phyloP scores from a whole-genome alignment of 2,329 filamentous ascomycete genomes.

The Phyllosticta citribraziliensis region DNA sequence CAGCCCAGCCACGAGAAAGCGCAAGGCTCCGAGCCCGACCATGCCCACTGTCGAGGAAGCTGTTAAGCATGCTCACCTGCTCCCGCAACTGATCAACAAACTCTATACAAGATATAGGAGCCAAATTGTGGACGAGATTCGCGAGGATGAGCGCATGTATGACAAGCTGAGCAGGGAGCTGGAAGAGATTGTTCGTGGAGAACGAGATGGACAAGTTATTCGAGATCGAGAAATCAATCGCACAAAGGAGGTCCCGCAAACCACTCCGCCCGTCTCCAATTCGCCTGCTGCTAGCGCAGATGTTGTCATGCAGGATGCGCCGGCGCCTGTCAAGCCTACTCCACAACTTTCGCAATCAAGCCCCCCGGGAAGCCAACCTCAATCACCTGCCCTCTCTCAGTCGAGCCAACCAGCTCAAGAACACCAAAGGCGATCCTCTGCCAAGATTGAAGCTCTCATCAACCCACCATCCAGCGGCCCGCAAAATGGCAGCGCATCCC shows the following conservation, averaged over 20 bases:
- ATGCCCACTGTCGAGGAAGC: conserved; percentile 58
- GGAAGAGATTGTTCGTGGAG: conserved; percentile 53
- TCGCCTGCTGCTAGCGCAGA: not conserved
- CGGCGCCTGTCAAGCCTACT: conserved; percentile 1
- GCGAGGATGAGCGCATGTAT: conserved; percentile 62
- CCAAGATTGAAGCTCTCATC: conserved; percentile 9
- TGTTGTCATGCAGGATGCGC: conserved; percentile 1
- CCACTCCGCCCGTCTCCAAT: conserved; percentile 16
- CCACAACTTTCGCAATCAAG: not conserved
- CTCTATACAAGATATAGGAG: conserved; percentile 68
- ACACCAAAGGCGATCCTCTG: not conserved
- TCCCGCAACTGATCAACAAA: conserved; percentile 61
- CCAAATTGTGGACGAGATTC: conserved; percentile 58
- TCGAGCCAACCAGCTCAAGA: not conserved
- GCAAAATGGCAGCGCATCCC: conserved; percentile 3
- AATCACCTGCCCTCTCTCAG: not conserved
- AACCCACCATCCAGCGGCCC: conserved; percentile 5
- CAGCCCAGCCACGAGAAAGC: conserved; percentile 50
- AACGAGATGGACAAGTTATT: conserved; percentile 37
- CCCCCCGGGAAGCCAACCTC: conserved; percentile 3
- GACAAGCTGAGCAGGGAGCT: conserved; percentile 58
- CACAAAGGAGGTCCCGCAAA: conserved; percentile 12
- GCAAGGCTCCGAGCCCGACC: conserved; percentile 59
- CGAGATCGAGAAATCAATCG: conserved; percentile 17
- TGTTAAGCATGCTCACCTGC: conserved; percentile 53